Conservation (phyloP, 805 yeast species). For the Scheffersomyces spartinae region DNA sequence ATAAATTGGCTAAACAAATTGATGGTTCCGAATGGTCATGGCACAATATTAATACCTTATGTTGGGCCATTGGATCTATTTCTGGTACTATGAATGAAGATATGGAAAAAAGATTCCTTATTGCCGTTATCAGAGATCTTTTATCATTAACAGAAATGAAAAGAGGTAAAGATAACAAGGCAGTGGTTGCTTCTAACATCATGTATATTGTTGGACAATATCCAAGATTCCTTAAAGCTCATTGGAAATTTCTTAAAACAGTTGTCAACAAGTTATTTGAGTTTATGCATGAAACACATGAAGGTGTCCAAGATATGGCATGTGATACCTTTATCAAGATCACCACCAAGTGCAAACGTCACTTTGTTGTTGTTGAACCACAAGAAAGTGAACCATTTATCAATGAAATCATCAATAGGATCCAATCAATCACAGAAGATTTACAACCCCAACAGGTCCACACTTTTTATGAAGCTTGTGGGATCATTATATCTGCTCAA, state of each 20-base stretch:
- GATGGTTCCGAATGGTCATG: conserved; percentile 99
- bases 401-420: conserved; percentile 74
- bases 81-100: conserved; percentile 98
- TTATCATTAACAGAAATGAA: conserved; percentile 89
- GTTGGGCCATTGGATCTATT: conserved; percentile 99
- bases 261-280: conserved; percentile 93
- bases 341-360: conserved; percentile 89
- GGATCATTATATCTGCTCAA: conserved; percentile 84
- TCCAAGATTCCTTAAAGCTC: conserved; percentile 94
- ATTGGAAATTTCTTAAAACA: conserved; percentile 94
- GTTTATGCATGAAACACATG: conserved; percentile 99
- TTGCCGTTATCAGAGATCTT: conserved; percentile 84
- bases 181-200: conserved; percentile 98
- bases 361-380: conserved; percentile 79
- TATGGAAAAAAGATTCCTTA: conserved; percentile 89
- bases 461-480: conserved; percentile 96
- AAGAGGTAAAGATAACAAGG: conserved; percentile 95
- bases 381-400: conserved; percentile 86
- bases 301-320: conserved; percentile 99
- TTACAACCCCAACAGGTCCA: conserved; percentile 96
- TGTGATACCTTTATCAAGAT: conserved; percentile 97
- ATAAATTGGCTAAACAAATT: conserved; percentile 81
- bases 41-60: conserved; percentile 92
- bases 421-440: conserved; percentile 81
- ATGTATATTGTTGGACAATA: conserved; percentile 99